Evolutionary conservation across 805 yeast genomes (phyloP), one percentile per base, ranked within the genome.

Genomic region (Saturnispora mendoncae): DNA sequence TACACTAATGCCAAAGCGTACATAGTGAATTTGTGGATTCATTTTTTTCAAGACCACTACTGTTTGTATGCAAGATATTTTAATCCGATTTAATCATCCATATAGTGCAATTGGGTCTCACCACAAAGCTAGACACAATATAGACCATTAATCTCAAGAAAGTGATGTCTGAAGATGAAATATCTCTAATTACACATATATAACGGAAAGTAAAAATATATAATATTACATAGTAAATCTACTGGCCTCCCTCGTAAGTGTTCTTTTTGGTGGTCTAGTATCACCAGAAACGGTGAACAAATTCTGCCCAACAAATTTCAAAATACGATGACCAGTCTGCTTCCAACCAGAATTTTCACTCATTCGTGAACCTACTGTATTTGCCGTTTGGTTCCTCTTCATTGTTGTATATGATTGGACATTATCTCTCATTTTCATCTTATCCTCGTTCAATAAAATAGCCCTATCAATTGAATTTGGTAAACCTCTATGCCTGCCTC

Each of bases 401-500:
- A 60, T 30, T 12, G 61, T 50, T 46, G 71, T 79, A 23, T 66
- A 56, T 31, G 74, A 81, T 58, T 79, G 83, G 10, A 72, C 62
- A 45, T 64, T 67, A 60, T 82, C 92, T 51, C 82, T 66, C 51
- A 67, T 62, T 21, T 72, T 71, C 72, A 81, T 68, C 46, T 74
- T 72, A 13, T 78, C 80, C 40, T 81, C 74, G 6, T 94, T 90
- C 38, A 90, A 60, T 70, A 90, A 79, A 49, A 92, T 83, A 28
- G 98, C 97, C 57, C 98, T 77, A 62, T 92, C 98, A 44, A 92
- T 72, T 0, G 88, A 68, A 56, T 90, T 87, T 1, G 98, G 98
- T 45, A 92, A 68, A 28, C 97, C 97, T 72, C 98, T 84, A 55
- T 88, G 97, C 45, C 97, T 72, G 8, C 98, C 97, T 65, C 98